phyloP scores from a whole-genome alignment of 2,329 filamentous ascomycete species.

The Fusarium sp. region DNA sequence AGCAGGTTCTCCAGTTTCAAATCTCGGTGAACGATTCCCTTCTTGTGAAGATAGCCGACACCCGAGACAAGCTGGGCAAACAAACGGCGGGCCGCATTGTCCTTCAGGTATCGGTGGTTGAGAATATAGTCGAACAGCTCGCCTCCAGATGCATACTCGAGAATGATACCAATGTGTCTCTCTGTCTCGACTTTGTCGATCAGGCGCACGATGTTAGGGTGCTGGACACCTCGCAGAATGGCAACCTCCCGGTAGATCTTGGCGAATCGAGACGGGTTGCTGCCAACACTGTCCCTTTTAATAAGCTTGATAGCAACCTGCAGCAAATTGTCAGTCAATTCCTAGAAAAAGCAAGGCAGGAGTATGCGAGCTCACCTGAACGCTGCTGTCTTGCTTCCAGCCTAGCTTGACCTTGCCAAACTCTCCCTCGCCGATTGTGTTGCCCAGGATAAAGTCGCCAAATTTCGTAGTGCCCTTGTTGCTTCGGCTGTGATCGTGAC shows the following conservation, averaged over 20 bases:
- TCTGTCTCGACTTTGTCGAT: slow-evolving; percentile 99
- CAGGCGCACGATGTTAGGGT: slow-evolving; percentile 95
- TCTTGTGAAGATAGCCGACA: slow-evolving; percentile 97
- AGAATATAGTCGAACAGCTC: slow-evolving; percentile 99
- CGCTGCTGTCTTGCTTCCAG: slow-evolving; percentile 95
- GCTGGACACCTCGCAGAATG: slow-evolving; percentile 86
- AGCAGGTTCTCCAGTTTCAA: slow-evolving; percentile 96
- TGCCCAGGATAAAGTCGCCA: slow-evolving; percentile 93
- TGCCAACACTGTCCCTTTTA: slow-evolving; percentile 87
- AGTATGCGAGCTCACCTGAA: slow-evolving; percentile 66
- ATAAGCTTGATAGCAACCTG: slow-evolving; percentile 98
- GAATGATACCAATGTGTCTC: slow-evolving; percentile 95
- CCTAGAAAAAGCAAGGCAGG: neutral
- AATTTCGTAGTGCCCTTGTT: slow-evolving; percentile 83
- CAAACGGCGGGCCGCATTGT: slow-evolving; percentile 86
- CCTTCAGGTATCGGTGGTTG: slow-evolving; percentile 95
- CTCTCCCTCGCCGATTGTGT: slow-evolving; percentile 96
- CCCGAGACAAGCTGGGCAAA: slow-evolving; percentile 97
- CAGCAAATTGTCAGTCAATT: slow-evolving; percentile 19
- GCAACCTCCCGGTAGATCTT: slow-evolving; percentile 98
- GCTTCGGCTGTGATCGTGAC: slow-evolving; percentile 65
- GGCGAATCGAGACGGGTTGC: slow-evolving; percentile 87
- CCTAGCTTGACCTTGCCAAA: slow-evolving; percentile 99
- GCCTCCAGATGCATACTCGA: slow-evolving; percentile 97
- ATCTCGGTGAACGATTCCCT: slow-evolving; percentile 97